Base-by-base conservation (phyloP, 176 grass and related monocot genomes). In the Saccharum officinarum region DNA sequence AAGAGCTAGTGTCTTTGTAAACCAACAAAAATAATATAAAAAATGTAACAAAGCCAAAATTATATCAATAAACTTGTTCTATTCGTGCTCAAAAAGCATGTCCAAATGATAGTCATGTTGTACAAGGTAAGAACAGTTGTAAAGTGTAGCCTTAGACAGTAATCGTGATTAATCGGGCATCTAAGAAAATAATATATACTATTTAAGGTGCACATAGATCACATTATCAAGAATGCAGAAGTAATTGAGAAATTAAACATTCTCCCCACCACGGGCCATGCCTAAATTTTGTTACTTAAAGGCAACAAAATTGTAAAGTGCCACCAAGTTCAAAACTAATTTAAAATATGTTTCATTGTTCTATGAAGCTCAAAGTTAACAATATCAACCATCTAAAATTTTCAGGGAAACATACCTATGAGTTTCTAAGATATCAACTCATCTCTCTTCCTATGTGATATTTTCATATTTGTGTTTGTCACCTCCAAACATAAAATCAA, bases 121-220 rank as follows among this genome's bases (percentile, higher is more conserved):
- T 47, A 39, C 41, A 73, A 20, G 49, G 15, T 68, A 67, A 46
- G 8, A 84, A 75, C 18, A 66, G 22, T 20, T 66, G 11, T 41
- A 22, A 79, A 86, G 25, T 63, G 12, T 40, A 52, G 22, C 79
- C 80, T 47, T 9, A 20, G 38, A 71, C 20, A 71, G 34, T 69
- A 69, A 39, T 22, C 4, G 2, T 39, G 34, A 39, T 22, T 39
- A 69, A 69, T 20, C 3, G 3, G n/a, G 57, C 57, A 61, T 61
- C 8, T 25, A 16, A 61, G 9, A 61, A 61, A 61, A 61, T 61
- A 61, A 57, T 23, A 23, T 23, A 73, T 54, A n/a, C 41, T 26
- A n/a, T 28, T 45, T 72, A 28, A 25, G 20, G 8, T 28, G 12
- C 40, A 15, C 10, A 28, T 50, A 47, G 23, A 74, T 74, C 3